Evolutionary conservation across 805 yeast genomes (phyloP).

Genomic region (Lipomyces chichibuensis): DNA sequence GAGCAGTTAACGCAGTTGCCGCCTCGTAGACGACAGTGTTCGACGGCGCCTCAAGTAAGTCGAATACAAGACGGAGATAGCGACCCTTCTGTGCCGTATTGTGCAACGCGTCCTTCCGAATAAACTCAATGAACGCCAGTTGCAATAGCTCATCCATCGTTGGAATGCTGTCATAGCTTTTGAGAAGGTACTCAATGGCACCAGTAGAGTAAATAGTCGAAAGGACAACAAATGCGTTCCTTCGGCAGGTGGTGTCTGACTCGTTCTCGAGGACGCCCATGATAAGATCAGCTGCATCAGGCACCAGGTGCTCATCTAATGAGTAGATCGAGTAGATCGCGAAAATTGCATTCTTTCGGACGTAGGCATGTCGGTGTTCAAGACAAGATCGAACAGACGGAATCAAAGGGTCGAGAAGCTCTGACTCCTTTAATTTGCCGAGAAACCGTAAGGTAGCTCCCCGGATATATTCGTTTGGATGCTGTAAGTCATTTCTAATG

Average conservation of each 20-base stretch:
- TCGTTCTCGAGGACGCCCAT: slow-evolving; percentile 74
- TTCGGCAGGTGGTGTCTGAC: slow-evolving; percentile 88
- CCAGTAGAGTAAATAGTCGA: slow-evolving; percentile 80
- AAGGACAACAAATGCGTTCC: slow-evolving; percentile 91
- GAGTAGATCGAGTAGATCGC: slow-evolving; percentile 81
- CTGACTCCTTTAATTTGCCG: slow-evolving; percentile 88
- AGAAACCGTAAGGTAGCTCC: slow-evolving; percentile 94
- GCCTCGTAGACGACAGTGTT: slow-evolving; percentile 87
- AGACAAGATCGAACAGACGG: slow-evolving; percentile 89
- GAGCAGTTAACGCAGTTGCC: slow-evolving; percentile 71
- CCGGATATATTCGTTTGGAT: slow-evolving; percentile 95
- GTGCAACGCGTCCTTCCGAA: slow-evolving; percentile 73
- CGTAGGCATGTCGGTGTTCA: slow-evolving; percentile 97
- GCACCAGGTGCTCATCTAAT: slow-evolving; percentile 83
- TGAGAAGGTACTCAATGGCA: slow-evolving; percentile 80
- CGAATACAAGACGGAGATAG: slow-evolving; percentile 72
- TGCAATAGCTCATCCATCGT: slow-evolving; percentile 81
- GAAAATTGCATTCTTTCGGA: slow-evolving; percentile 93
- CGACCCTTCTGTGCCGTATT: slow-evolving; percentile 67
- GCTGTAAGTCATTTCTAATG: slow-evolving; percentile 94
- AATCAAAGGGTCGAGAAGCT: slow-evolving; percentile 90
- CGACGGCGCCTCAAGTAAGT: slow-evolving; percentile 68
- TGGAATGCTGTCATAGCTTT: slow-evolving; percentile 61
- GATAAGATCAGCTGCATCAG: slow-evolving; percentile 92
- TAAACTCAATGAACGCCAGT: slow-evolving; percentile 86